Base-by-base conservation (phyloP, 345 rosid species). In the Populus alba region DNA sequence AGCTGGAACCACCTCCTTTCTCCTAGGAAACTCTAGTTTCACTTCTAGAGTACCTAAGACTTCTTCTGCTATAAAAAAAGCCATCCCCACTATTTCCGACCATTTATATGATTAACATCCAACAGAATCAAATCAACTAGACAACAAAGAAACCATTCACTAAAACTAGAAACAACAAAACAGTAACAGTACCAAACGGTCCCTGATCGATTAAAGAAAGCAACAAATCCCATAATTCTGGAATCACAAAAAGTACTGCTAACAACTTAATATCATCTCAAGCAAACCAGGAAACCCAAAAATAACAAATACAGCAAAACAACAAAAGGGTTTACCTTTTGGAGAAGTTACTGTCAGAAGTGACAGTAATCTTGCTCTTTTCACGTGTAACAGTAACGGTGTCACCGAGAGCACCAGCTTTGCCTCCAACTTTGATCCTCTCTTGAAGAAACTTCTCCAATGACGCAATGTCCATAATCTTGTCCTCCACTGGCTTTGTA, bases 361-460 rank as follows among this genome's bases (percentile, higher is more conserved):
- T 83, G 71, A 92, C 92, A 5, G 80, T 88, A 70, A 91, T 89
- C 83, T 83, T 89, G 79, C 73, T 83, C 76, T 87, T 86, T 15
- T 86, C 91, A 25, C 89, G 80, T 5, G 85, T 53, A 59, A 92
- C 81, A 3, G 87, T 74, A 39, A 92, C 85, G 2, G 87, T 35
- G 18, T 90, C 92, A 1, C 92, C 94, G 0, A 92, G 94, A 68
- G 91, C 91, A 47, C 97, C 94, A 0, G 97, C 86, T 77, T 92
- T 92, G 71, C 94, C 97, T 4, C 92, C 92, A 74, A 90, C 94
- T 85, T 91, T 92, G 82, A 91, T 92, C 37, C 91, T 79, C 77
- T 91, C 93, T 79, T 89, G 93, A 31, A 92, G 92, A 75, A 92
- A 92, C 88, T 91, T 92, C 71, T 92, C 93, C 2, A 92, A 83